Percentiles rank a stretch among this genome's conserved stretches.
Evolutionary conservation across 176 grass and related monocot genomes (phyloP).

Genomic region (Poa pratensis): DNA sequence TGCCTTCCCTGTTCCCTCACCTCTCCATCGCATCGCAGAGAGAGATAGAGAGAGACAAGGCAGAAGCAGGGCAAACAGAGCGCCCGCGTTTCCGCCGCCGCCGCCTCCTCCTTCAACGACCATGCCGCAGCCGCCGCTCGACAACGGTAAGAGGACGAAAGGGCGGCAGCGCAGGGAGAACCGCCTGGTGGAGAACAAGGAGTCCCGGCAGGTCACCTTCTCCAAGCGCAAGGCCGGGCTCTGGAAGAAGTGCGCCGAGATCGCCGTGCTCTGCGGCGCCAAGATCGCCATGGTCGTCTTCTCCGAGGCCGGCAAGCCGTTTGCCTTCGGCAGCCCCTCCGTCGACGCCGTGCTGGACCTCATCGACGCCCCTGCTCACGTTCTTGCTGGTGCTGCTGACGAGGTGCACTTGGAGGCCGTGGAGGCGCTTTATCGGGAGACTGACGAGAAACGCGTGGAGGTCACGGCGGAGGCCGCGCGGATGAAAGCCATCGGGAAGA

Average conservation of each 20-base stretch:
- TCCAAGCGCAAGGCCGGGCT: conserved; percentile 51
- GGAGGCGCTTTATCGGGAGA: neutral
- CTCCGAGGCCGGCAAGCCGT: conserved; percentile 41
- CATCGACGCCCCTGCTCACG: too few species aligned
- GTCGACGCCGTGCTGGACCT: neutral
- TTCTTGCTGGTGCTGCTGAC: too few species aligned
- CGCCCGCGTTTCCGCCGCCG: neutral
- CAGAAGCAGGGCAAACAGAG: neutral
- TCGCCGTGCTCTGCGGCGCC: conserved; percentile 55
- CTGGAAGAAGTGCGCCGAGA: conserved; percentile 70
- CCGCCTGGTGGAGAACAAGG: conserved; percentile 28
- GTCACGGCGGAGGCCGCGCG: neutral
- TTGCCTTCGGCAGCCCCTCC: conserved; percentile 17
- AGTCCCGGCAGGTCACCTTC: conserved; percentile 23
- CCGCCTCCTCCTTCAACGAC: neutral
- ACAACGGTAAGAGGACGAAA: neutral
- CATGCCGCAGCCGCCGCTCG: conserved; percentile 15
- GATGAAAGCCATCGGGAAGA: neutral
- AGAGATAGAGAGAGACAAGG: neutral
- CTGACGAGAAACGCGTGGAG: neutral
- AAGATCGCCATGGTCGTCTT: conserved; percentile 55
- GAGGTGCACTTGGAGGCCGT: neutral
- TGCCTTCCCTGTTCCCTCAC: neutral
- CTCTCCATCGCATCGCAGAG: neutral
- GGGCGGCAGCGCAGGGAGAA: conserved; percentile 36